These are phyloP conservation scores for Blastomyces parvus DNA, from an alignment of 2,329 filamentous ascomycete genomes.

Conservation along the genomic window DNA sequence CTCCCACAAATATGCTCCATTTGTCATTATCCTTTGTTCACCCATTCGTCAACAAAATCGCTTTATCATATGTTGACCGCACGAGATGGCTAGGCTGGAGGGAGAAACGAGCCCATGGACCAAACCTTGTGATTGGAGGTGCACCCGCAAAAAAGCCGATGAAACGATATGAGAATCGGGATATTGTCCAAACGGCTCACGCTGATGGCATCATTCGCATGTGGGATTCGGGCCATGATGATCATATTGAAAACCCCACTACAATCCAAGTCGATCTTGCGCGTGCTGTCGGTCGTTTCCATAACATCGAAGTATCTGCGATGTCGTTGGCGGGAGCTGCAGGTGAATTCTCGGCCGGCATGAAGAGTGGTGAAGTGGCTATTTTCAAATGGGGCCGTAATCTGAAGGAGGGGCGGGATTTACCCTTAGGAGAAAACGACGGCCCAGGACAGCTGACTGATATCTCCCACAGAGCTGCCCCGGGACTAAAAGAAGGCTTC, in stretches of 20 bases:
- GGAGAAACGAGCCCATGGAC: slow-evolving; percentile 72
- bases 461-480: slow-evolving; percentile 64
- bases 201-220: slow-evolving; percentile 84
- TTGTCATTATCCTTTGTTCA: slow-evolving; percentile 80
- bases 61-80: slow-evolving; percentile 65
- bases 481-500: slow-evolving; percentile 64
- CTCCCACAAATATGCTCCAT: slow-evolving; percentile 85
- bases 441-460: slow-evolving; percentile 64
- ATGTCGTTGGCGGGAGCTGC: slow-evolving; percentile 72
- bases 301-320: slow-evolving; percentile 65
- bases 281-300: slow-evolving; percentile 67
- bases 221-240: slow-evolving; percentile 85
- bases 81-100: slow-evolving; percentile 80
- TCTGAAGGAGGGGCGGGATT: slow-evolving; percentile 56
- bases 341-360: slow-evolving; percentile 75
- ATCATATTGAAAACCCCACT: slow-evolving; percentile 80
- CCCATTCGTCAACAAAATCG: slow-evolving; percentile 69
- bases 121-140: slow-evolving; percentile 68
- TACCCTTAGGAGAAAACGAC: slow-evolving; percentile 41
- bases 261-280: slow-evolving; percentile 80
- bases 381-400: slow-evolving; percentile 86
- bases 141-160: slow-evolving; percentile 59
- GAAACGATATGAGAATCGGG: slow-evolving; percentile 71
- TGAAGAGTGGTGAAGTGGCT: slow-evolving; percentile 71
- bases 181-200: slow-evolving; percentile 77